phyloP scores from a whole-genome alignment of 148 eudicot genomes.

The Limonium bicolor region DNA sequence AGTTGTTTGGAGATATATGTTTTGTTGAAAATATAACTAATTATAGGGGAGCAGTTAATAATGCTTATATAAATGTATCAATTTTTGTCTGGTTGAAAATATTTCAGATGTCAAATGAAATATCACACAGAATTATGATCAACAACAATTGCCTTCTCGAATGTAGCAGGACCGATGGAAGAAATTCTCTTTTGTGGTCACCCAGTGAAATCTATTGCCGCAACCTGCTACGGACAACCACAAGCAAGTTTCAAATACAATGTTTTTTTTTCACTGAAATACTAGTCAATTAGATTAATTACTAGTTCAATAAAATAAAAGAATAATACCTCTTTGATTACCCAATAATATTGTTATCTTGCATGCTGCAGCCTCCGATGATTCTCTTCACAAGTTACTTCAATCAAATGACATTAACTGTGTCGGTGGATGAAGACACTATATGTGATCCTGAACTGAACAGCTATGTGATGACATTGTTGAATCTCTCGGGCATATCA shows the following conservation, averaged over 20 bases:
- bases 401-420: slow-evolving; percentile 31
- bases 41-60: too few relatives aligned
- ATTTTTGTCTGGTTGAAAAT: too few relatives aligned
- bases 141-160: slow-evolving; percentile 34
- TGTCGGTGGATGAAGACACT: slow-evolving; percentile 20
- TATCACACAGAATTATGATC: not conserved
- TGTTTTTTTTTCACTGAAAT: not conserved
- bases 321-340: not conserved
- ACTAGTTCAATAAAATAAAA: too few relatives aligned
- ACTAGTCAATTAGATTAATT: not conserved
- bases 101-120: too few relatives aligned
- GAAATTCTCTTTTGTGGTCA: not conserved
- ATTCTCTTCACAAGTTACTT: not conserved
- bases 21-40: too few relatives aligned
- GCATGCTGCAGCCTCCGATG: not conserved
- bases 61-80: too few relatives aligned
- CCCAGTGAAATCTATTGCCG: not conserved
- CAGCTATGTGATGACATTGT: slow-evolving; percentile 28
- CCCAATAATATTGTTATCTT: not conserved
- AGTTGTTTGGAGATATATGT: too few relatives aligned
- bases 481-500: slow-evolving; percentile 24
- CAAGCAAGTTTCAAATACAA: not conserved
- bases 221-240: not conserved
- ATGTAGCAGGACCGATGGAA: slow-evolving; percentile 35
- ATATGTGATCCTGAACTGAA: slow-evolving; percentile 24